These are phyloP conservation scores for Dryas drummondii DNA, from an alignment of 306 rosid genomes.

Conservation along the genomic window DNA sequence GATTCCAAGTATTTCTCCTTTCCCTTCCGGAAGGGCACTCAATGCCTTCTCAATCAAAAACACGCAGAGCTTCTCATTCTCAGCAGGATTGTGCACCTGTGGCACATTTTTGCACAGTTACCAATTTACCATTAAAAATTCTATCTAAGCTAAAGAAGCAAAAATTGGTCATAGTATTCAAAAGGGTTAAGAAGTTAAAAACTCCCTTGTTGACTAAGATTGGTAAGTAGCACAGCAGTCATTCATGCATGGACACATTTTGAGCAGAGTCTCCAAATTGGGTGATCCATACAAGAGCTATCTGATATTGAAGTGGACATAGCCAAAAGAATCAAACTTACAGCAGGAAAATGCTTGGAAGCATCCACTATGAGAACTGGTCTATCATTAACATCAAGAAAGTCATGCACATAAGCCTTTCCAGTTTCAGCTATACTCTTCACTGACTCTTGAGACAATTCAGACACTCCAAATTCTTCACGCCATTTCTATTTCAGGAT, in stretches of 20 bases:
- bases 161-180: not conserved
- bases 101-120: conserved; percentile 20
- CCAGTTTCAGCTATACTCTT: conserved; percentile 68
- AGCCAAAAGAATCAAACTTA: conserved; percentile 41
- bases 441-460: conserved; percentile 67
- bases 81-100: conserved; percentile 64
- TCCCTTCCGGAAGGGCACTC: conserved; percentile 67
- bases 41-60: conserved; percentile 79
- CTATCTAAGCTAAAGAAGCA: conserved; percentile 2
- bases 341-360: conserved; percentile 73
- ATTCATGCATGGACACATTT: not conserved
- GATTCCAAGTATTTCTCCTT: conserved; percentile 69
- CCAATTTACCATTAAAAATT: conserved; percentile 8
- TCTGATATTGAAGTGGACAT: not conserved
- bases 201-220: not conserved
- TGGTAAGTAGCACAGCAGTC: not conserved
- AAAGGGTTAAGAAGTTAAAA: not conserved
- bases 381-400: conserved; percentile 62
- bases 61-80: conserved; percentile 76
- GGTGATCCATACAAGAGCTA: not conserved
- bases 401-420: conserved; percentile 73
- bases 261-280: not conserved
- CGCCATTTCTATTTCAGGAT: conserved; percentile 80
- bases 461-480: conserved; percentile 73
- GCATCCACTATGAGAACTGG: conserved; percentile 82